Conservation (phyloP, 2,329 filamentous ascomycete genomes). For the Anisogramma anomala region DNA sequence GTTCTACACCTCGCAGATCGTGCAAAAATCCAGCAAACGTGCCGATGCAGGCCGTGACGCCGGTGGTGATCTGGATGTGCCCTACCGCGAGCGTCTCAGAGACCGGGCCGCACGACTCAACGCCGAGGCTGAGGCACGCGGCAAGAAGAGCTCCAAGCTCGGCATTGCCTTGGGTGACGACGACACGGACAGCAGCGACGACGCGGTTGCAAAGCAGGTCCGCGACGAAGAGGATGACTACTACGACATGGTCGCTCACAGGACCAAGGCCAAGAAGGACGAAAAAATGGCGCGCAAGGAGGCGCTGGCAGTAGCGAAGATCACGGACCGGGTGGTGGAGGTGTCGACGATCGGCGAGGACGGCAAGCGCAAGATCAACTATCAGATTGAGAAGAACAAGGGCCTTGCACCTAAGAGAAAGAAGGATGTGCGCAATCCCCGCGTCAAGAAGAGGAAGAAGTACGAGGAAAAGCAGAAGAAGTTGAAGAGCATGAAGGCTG, state of each 20-base stretch:
- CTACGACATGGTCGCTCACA: slow-evolving; percentile 75
- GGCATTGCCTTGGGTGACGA: slow-evolving; percentile 57
- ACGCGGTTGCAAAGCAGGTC: slow-evolving; percentile 44
- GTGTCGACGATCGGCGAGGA: slow-evolving; percentile 63
- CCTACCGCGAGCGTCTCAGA: slow-evolving; percentile 75
- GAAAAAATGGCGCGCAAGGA: slow-evolving; percentile 53
- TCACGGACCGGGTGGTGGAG: slow-evolving; percentile 51
- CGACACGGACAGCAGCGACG: slow-evolving; percentile 51
- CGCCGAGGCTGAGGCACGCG: slow-evolving; percentile 75
- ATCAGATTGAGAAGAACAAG: slow-evolving; percentile 96
- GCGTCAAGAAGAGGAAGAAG: slow-evolving; percentile 97
- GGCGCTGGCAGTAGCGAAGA: slow-evolving; percentile 48
- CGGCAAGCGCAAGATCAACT: slow-evolving; percentile 85
- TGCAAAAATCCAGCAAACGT: slow-evolving; percentile 84
- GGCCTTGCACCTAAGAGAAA: slow-evolving; percentile 77
- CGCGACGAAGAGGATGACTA: slow-evolving; percentile 57
- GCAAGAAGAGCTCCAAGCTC: slow-evolving; percentile 50
- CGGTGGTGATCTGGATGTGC: slow-evolving; percentile 72
- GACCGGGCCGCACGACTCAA: slow-evolving; percentile 81
- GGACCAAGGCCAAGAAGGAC: slow-evolving; percentile 57
- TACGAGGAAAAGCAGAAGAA: slow-evolving; percentile 98
- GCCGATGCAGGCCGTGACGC: slow-evolving; percentile 59
- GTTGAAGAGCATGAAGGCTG: slow-evolving; percentile 70
- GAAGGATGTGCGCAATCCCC: slow-evolving; percentile 89
- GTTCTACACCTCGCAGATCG: slow-evolving; percentile 97